Conservation (phyloP, 2,329 filamentous ascomycete species). For the Lasiodiplodia sp. region DNA sequence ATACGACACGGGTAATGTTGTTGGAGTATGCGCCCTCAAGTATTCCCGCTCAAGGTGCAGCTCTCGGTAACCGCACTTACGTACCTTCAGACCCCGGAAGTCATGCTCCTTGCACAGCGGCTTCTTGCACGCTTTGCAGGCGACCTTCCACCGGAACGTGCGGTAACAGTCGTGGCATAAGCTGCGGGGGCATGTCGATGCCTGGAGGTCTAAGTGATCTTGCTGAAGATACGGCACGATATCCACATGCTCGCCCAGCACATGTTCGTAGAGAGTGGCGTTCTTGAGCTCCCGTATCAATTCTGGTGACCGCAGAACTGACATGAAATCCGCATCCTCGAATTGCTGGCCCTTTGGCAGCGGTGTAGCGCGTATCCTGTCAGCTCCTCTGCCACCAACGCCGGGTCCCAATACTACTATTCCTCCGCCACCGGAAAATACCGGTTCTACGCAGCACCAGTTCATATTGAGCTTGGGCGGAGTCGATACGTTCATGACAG, state of each 20-base stretch:
- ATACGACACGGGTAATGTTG: background rate
- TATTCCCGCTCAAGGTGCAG: slow-evolving; percentile 58
- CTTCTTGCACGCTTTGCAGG: slow-evolving; percentile 64
- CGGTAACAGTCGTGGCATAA: slow-evolving; percentile 65
- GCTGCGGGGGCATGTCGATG: slow-evolving; percentile 60
- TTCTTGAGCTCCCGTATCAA: slow-evolving; percentile 50
- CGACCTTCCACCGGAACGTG: slow-evolving; percentile 66
- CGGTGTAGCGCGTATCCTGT: slow-evolving; percentile 64
- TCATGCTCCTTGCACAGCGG: slow-evolving; percentile 67
- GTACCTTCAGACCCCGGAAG: slow-evolving; percentile 61
- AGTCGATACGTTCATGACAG: slow-evolving; percentile 43
- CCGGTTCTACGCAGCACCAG: slow-evolving; percentile 67
- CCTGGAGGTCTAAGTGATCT: slow-evolving; percentile 52
- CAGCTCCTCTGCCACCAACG: slow-evolving; percentile 58
- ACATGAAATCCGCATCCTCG: slow-evolving; percentile 62
- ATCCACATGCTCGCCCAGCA: slow-evolving; percentile 50
- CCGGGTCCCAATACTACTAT: slow-evolving; percentile 62
- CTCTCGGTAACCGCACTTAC: slow-evolving; percentile 65
- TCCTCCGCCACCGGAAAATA: slow-evolving; percentile 66
- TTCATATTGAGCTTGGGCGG: slow-evolving; percentile 59
- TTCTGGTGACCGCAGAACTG: slow-evolving; percentile 57
- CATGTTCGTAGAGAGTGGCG: slow-evolving; percentile 50
- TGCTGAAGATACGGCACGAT: slow-evolving; percentile 49
- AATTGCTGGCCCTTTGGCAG: slow-evolving; percentile 62
- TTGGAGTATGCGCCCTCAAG: slow-evolving; percentile 40